These are phyloP conservation scores for Neofusicoccum kwambonambiense DNA, from an alignment of 2,329 filamentous ascomycete genomes.

Conservation along the genomic window DNA sequence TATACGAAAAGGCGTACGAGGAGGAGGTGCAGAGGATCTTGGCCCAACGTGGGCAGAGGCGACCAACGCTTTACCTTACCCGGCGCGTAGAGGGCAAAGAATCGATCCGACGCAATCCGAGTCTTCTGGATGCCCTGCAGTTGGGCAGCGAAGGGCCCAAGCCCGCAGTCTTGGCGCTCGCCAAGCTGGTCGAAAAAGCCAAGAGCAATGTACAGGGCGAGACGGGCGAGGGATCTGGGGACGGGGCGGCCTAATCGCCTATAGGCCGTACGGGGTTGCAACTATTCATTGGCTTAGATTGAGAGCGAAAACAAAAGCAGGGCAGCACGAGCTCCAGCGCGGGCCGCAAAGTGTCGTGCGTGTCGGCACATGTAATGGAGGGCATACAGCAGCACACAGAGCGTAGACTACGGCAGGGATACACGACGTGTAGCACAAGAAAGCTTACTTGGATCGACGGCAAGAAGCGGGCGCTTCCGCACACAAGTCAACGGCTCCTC, in stretches of 20 bases:
- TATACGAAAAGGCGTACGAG: slow-evolving; percentile 86
- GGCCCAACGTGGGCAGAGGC: slow-evolving; percentile 42
- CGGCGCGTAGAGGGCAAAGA: slow-evolving; percentile 48
- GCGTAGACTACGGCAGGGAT: neutral
- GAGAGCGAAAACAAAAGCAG: neutral
- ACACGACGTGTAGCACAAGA: slow-evolving; percentile 5
- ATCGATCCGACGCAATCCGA: slow-evolving; percentile 32
- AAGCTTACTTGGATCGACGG: slow-evolving; percentile 14
- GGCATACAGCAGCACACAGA: neutral
- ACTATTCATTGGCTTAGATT: neutral
- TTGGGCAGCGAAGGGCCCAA: slow-evolving; percentile 32
- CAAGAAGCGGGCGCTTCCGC: slow-evolving; percentile 5
- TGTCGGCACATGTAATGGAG: neutral
- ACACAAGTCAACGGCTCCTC: neutral
- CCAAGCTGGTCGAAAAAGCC: slow-evolving; percentile 35
- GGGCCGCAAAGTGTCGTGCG: neutral
- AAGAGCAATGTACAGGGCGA: slow-evolving; percentile 23
- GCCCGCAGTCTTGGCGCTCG: slow-evolving; percentile 29
- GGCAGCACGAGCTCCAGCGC: slow-evolving; percentile 8
- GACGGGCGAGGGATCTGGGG: slow-evolving; percentile 4
- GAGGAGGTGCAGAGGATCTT: slow-evolving; percentile 75
- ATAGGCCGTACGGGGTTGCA: neutral
- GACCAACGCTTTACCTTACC: slow-evolving; percentile 58
- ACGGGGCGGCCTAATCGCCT: slow-evolving; percentile 6
- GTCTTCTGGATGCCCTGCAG: slow-evolving; percentile 30